Evolutionary conservation across 495 filamentous ascomycete genomes (phyloP).

Genomic region (Penicillium simplicissimum): DNA sequence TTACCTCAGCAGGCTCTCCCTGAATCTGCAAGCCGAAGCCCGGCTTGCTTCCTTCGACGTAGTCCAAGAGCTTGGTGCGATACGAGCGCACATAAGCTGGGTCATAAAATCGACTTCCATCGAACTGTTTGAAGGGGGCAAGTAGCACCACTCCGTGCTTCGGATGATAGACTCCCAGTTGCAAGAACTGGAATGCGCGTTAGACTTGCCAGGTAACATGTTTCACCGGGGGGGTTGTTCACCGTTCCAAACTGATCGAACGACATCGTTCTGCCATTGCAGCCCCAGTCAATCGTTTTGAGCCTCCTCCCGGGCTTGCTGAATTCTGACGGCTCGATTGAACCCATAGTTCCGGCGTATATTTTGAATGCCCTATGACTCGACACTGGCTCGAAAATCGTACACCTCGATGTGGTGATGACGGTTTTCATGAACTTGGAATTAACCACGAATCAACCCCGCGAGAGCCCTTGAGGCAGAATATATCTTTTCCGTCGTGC

Average conservation of each 20-base stretch:
- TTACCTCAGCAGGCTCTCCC: background rate
- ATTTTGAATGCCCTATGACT: too few species aligned
- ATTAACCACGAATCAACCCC: too few species aligned
- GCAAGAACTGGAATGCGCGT: conserved; percentile 2
- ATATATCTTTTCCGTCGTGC: too few species aligned
- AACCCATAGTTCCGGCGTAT: background rate
- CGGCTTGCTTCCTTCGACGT: background rate
- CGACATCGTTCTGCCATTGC: conserved; percentile 1
- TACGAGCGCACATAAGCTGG: conserved; percentile 2
- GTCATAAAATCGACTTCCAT: background rate
- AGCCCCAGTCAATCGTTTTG: conserved; percentile 7
- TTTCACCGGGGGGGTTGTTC: background rate
- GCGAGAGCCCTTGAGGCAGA: too few species aligned
- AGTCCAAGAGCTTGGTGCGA: background rate
- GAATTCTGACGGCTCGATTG: background rate
- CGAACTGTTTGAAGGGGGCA: conserved; percentile 1
- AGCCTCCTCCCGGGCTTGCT: conserved; percentile 1
- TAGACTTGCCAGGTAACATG: background rate
- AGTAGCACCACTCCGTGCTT: background rate
- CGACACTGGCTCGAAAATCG: background rate
- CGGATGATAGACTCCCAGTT: conserved; percentile 6
- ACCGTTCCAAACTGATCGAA: conserved; percentile 5
- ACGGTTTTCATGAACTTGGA: background rate
- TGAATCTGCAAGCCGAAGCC: conserved; percentile 5
- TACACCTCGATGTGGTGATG: background rate